Conservation (phyloP, 345 rosid genomes). For the Garcia nutans region DNA sequence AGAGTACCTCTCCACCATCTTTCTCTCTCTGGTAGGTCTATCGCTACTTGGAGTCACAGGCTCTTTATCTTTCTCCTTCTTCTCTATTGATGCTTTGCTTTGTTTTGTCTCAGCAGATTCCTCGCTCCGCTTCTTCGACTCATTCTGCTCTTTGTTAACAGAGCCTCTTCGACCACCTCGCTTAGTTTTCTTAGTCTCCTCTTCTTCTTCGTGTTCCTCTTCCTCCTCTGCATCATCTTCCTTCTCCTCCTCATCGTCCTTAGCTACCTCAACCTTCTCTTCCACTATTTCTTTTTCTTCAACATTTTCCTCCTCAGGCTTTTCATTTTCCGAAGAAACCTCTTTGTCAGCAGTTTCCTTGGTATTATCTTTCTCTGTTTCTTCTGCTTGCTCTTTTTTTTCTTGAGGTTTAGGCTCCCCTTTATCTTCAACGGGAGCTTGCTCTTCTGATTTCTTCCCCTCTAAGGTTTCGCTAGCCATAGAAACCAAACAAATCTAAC, state of each 20-base stretch:
- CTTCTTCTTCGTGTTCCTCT: conserved; percentile 11
- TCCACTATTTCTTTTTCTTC: background rate
- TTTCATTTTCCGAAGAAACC: conserved; percentile 1
- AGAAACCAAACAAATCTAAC: conserved; percentile 10
- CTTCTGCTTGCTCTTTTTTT: conserved; percentile 15
- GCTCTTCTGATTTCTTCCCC: conserved; percentile 45
- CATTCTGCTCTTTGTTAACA: conserved; percentile 26
- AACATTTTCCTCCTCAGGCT: conserved; percentile 5
- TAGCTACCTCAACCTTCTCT: conserved; percentile 1
- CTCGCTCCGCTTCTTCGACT: background rate
- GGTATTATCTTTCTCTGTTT: background rate
- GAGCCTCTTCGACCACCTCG: conserved; percentile 25
- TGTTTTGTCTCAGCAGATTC: conserved; percentile 19
- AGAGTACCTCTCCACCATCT: conserved; percentile 83
- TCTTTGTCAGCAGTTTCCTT: background rate
- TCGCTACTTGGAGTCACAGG: conserved; percentile 59
- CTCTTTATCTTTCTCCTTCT: conserved; percentile 28
- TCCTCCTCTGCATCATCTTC: conserved; percentile 17
- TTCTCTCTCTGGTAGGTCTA: conserved; percentile 87
- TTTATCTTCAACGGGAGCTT: conserved; percentile 31
- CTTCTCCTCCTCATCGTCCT: conserved; percentile 7
- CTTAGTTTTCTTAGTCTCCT: conserved; percentile 18
- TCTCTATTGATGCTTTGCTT: conserved; percentile 24
- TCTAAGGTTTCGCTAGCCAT: conserved; percentile 76
- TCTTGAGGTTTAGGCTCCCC: conserved; percentile 22